phyloP scores from a whole-genome alignment of 768 basidiomycete genomes.

The Trametes sanguinea region DNA sequence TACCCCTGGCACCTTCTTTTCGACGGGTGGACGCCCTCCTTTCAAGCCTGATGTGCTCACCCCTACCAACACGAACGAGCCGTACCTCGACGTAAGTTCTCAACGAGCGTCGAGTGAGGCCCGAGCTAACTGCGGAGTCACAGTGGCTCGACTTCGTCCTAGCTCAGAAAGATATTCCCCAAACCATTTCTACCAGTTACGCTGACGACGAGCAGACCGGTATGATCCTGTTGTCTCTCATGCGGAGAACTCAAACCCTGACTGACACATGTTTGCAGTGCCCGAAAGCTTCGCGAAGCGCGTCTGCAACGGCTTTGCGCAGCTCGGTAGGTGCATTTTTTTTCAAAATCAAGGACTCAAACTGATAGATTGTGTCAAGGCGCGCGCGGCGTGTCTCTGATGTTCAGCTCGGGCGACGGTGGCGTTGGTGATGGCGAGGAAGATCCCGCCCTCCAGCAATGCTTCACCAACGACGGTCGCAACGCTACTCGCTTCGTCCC shows the following conservation, averaged over 20 bases:
- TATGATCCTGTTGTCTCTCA: slow-evolving; percentile 36
- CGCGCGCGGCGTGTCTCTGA: slow-evolving; percentile 62
- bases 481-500: slow-evolving; percentile 54
- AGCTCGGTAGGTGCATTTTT: slow-evolving; percentile 49
- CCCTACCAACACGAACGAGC: slow-evolving; percentile 49
- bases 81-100: slow-evolving; percentile 41
- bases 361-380: slow-evolving; percentile 38
- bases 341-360: not conserved
- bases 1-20: slow-evolving; percentile 58
- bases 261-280: slow-evolving; percentile 38
- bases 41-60: slow-evolving; percentile 50
- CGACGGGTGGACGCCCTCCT: slow-evolving; percentile 63
- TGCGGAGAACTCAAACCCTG: slow-evolving; percentile 44
- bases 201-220: slow-evolving; percentile 74
- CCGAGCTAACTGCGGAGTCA: not conserved
- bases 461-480: slow-evolving; percentile 58
- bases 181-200: slow-evolving; percentile 72
- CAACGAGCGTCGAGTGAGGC: not conserved
- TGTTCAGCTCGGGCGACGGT: slow-evolving; percentile 66
- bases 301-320: slow-evolving; percentile 62
- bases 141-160: slow-evolving; percentile 69
- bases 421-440: slow-evolving; percentile 69
- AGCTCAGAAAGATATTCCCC: slow-evolving; percentile 47
- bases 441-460: slow-evolving; percentile 52
- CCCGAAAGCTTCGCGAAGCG: slow-evolving; percentile 59